Evolutionary conservation across 345 rosid genomes (phyloP).

Genomic region (Gossypium herbaceum): DNA sequence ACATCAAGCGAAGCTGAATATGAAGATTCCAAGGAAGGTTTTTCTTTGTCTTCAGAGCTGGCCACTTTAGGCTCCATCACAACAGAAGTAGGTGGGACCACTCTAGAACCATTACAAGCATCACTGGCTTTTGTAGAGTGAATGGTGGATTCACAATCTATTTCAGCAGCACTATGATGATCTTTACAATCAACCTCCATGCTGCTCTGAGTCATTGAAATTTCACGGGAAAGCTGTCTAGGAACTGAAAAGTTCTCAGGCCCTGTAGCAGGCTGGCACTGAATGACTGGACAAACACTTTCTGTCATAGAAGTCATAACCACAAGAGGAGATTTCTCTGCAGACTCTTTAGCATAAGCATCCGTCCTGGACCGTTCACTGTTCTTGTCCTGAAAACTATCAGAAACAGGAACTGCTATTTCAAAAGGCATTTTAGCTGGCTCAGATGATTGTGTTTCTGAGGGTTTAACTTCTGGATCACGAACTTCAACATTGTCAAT

Average conservation of each 20-base stretch:
- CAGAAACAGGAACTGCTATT: conserved; percentile 4
- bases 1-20: conserved; percentile 19
- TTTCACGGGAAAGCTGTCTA: neutral
- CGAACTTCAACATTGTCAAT: neutral
- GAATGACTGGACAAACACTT: neutral
- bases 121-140: neutral
- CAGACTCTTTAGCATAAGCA: neutral
- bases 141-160: neutral
- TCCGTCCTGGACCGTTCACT: neutral
- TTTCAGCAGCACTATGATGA: neutral
- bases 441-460: neutral
- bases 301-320: neutral
- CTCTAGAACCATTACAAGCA: neutral
- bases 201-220: neutral
- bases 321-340: neutral
- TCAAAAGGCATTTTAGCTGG: neutral
- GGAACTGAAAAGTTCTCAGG: neutral
- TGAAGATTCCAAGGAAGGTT: neutral
- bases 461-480: conserved; percentile 10
- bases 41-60: neutral
- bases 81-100: neutral
- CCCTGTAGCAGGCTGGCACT: neutral
- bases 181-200: conserved; percentile 14
- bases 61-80: neutral
- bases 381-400: conserved; percentile 12